Conservation (phyloP, 2,329 filamentous ascomycete genomes). For the Macrophomina tecta region DNA sequence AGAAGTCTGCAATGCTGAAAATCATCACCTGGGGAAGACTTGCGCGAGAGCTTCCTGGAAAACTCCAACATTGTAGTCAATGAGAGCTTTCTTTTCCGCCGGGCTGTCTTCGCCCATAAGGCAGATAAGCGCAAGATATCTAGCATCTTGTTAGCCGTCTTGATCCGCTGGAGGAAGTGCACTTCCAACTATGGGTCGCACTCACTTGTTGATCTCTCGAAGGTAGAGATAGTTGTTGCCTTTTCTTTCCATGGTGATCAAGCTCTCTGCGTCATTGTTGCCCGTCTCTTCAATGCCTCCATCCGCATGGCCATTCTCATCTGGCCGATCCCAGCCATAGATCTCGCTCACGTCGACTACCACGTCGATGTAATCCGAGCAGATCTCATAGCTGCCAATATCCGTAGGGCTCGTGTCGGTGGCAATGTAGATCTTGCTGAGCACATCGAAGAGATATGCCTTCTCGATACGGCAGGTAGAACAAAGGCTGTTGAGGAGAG, state of each 20-base stretch:
- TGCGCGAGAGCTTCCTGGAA: conserved; percentile 79
- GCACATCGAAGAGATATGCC: conserved; percentile 95
- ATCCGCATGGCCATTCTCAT: conserved; percentile 37
- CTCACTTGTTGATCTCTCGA: conserved; percentile 70
- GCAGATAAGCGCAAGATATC: conserved; percentile 80
- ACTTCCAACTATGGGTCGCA: conserved; percentile 23
- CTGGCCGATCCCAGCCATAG: conserved; percentile 74
- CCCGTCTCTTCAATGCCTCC: conserved; percentile 42
- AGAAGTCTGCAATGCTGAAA: not conserved
- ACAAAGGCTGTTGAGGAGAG: conserved; percentile 91
- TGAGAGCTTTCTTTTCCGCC: conserved; percentile 81
- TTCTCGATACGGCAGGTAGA: conserved; percentile 96
- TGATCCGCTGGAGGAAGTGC: not conserved
- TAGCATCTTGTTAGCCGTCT: conserved; percentile 36
- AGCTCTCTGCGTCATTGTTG: conserved; percentile 64
- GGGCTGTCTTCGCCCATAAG: conserved; percentile 84
- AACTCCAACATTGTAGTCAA: conserved; percentile 86
- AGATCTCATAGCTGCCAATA: conserved; percentile 96
- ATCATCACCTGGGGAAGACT: conserved; percentile 67
- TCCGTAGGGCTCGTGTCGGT: conserved; percentile 93
- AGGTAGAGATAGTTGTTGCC: conserved; percentile 67
- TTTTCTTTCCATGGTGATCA: conserved; percentile 66
- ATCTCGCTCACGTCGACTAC: conserved; percentile 97
- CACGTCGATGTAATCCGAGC: conserved; percentile 97
- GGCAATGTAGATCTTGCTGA: conserved; percentile 98